Evolutionary conservation across 164 flowering plant genomes (phyloP), one percentile per base, ranked within the genome.

Genomic region (Dillenia suffruticosa): DNA sequence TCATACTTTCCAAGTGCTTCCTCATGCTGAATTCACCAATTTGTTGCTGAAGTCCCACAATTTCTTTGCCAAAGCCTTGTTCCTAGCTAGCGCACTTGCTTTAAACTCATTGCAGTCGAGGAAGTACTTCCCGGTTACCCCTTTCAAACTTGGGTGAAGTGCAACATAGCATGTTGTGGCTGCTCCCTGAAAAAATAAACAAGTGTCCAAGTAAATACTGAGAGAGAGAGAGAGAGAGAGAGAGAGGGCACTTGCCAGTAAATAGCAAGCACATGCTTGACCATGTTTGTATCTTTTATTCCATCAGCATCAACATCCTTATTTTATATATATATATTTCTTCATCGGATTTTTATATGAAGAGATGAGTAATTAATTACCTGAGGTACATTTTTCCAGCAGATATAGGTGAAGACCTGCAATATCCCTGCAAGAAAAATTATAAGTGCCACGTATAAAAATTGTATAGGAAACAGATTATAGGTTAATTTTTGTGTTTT

Each of bases 371-470:
- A 8, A 22, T 58, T 10, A 51, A 62, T 61, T 79, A 90, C 97
- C 92, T 95, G 97, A 57, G 91, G 90, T 9, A 95, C 87, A 59
- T 75, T 91, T 80, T 95, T 95, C 99, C 99, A 95, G 2, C 88
- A 49, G 19, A 77, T 9, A 45, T 24, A 76, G 9, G 91, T 79
- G 56, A 85, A 67, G 2, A 77, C 15, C 79, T 76, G 70, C 57
- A 91, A 43, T 49, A 80, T 13, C 49, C 56, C 97, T 91, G 88
- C 80, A 70, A 63, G 26, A 53, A 46, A 26, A 62, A 48, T 12
- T 47, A 12, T 13, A 57, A 40, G 10, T 10, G 26, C 16, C 51
- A 51, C 17, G 19, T 49, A 54, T 40, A 45, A 47, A 44, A 24
- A 14, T 47, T 17, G 0, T 13, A 11, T 3, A 47, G 9, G 10